phyloP scores from a whole-genome alignment of 2,329 filamentous ascomycete species.

The Fonsecaea erecta region DNA sequence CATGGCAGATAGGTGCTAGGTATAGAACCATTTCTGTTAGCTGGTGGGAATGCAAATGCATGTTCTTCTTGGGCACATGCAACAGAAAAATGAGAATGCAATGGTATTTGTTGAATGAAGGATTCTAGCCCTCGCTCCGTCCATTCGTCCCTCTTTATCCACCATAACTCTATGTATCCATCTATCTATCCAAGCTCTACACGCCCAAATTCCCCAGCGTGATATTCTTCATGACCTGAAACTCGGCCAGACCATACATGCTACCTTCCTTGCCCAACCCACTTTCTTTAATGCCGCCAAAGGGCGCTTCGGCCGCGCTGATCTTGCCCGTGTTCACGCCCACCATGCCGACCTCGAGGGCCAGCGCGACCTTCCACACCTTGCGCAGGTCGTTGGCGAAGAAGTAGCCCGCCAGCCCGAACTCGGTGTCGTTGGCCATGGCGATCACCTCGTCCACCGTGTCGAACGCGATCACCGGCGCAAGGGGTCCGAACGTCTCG shows the following conservation, averaged over 20 bases:
- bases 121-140: no score
- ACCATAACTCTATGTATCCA: no score
- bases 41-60: no score
- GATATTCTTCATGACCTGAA: slow-evolving; percentile 27
- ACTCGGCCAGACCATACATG: slow-evolving; percentile 39
- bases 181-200: no score
- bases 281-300: slow-evolving; percentile 41
- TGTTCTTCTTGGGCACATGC: no score
- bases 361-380: slow-evolving; percentile 57
- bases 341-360: slow-evolving; percentile 83
- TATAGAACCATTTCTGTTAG: no score
- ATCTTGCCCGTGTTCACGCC: slow-evolving; percentile 64
- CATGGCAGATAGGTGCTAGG: no score
- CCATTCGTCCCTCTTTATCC: no score
- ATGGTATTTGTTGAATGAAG: no score
- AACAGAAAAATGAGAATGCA: no score
- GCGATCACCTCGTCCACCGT: slow-evolving; percentile 41
- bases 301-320: slow-evolving; percentile 54
- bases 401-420: slow-evolving; percentile 37
- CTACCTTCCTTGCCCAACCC: slow-evolving; percentile 59
- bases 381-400: slow-evolving; percentile 10
- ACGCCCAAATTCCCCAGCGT: slow-evolving; percentile 18
- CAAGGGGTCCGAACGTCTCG: slow-evolving; percentile 43
- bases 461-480: slow-evolving; percentile 65
- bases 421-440: slow-evolving; percentile 41